Base-by-base conservation (phyloP, 768 basidiomycete genomes). In the Lactarius pseudohatsudake region DNA sequence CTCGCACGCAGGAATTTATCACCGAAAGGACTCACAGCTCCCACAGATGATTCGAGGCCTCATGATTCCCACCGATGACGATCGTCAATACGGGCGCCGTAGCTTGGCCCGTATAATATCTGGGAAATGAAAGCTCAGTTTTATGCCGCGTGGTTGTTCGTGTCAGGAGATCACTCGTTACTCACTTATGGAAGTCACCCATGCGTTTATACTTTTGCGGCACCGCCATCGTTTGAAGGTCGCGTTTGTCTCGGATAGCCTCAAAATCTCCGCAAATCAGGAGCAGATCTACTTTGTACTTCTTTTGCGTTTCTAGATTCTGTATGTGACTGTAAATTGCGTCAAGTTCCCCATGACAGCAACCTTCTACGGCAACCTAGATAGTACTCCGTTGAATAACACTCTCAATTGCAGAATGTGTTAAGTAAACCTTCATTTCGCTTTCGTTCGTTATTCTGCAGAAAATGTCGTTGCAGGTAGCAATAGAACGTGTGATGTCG, bases 11-110 rank as follows among this genome's bases (percentile, higher is more conserved):
- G 58, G 65, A 15, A 38, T 38, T 5, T 43, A 43, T 22, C 22
- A 45, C 43, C 20, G 15, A 26, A 53, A 18, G 36, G 2, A 79
- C 91, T 77, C 50, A 94, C 92, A 97, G 77, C 76, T 99, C 97
- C 90, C 93, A 96, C 79, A 98, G 82, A 74, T 98, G 97, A 71
- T 95, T 97, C 26, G 92, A 95, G 1, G 94, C 94, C 77, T 98
- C 97, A 75, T 98, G 97, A 74, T 98, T 98, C 10, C 97, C 97
- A 18, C 97, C 97, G 72, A 98, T 97, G 58, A 98, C 87, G 15
- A 99, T 80, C 0, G 97, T 99, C 75, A 96, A 77, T 4, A 96
- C 76, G 0, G 96, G 94, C 2, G 96, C 95, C n/a, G 70, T 78
- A 72, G 81, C 87, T 73, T 90, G 81, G 1, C 94, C 93, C 1